Conservation (phyloP, 1,139 yeast species). For the Suhomyces taliae region DNA sequence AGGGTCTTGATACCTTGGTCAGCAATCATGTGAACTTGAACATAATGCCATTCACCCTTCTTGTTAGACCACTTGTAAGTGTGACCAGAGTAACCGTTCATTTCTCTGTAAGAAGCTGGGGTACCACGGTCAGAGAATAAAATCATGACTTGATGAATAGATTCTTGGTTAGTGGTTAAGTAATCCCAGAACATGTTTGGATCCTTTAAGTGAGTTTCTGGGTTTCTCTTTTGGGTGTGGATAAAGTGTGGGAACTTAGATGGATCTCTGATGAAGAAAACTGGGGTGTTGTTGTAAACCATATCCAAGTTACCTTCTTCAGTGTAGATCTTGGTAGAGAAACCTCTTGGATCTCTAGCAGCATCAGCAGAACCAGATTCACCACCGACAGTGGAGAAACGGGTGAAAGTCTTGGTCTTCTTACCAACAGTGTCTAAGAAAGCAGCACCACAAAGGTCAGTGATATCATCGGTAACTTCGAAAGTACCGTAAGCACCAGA, state of each 20-base stretch:
- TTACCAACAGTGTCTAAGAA: constrained; percentile 74
- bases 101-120: constrained; percentile 61
- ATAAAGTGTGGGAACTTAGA: constrained; percentile 85
- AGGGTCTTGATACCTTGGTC: constrained; percentile 65
- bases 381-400: constrained; percentile 91
- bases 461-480: constrained; percentile 79
- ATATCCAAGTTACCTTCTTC: constrained; percentile 88
- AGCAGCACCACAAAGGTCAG: constrained; percentile 70
- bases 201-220: constrained; percentile 78
- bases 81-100: constrained; percentile 80
- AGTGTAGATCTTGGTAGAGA: constrained; percentile 78
- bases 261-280: constrained; percentile 84
- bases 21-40: constrained; percentile 62
- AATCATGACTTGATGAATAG: constrained; percentile 17
- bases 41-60: constrained; percentile 64
- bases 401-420: constrained; percentile 69
- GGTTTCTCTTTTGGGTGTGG: constrained; percentile 80
- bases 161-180: constrained; percentile 58
- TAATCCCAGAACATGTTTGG: constrained; percentile 78
- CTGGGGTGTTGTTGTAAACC: constrained; percentile 88
- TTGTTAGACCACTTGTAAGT: constrained; percentile 69
- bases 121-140: constrained; percentile 60
- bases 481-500: constrained; percentile 83
- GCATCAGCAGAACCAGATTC: constrained; percentile 83
- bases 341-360: constrained; percentile 90